Conservation (phyloP, 306 rosid genomes). For the Sicyos edulis region DNA sequence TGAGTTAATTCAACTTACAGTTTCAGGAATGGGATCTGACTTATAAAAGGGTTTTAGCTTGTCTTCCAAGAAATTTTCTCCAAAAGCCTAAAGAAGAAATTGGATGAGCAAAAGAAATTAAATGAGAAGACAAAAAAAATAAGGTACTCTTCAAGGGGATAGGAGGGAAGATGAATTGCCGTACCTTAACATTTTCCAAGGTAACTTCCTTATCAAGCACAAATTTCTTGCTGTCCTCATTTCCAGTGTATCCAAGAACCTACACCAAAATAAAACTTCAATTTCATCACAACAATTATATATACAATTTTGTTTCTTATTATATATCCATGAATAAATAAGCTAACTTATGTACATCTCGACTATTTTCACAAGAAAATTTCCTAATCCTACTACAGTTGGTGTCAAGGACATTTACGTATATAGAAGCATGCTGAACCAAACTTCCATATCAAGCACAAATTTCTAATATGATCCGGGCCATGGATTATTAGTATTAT, state of each 20-base stretch:
- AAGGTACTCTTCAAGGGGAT: background rate
- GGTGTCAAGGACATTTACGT: too few relatives aligned
- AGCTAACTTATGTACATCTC: too few relatives aligned
- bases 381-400: too few relatives aligned
- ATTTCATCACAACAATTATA: slow-evolving; percentile 7
- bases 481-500: too few relatives aligned
- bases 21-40: slow-evolving; percentile 89
- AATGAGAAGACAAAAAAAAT: background rate
- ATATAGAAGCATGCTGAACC: background rate
- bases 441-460: background rate
- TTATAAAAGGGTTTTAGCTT: slow-evolving; percentile 83
- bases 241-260: slow-evolving; percentile 86
- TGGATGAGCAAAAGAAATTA: slow-evolving; percentile 12
- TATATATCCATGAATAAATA: too few relatives aligned
- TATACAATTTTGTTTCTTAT: background rate
- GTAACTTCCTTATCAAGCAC: slow-evolving; percentile 65
- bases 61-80: slow-evolving; percentile 80
- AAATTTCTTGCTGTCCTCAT: slow-evolving; percentile 79
- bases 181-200: slow-evolving; percentile 64
- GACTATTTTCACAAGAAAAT: too few relatives aligned
- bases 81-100: slow-evolving; percentile 54
- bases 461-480: too few relatives aligned
- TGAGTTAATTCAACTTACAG: slow-evolving; percentile 42
- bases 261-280: slow-evolving; percentile 24
- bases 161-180: slow-evolving; percentile 13